These are phyloP conservation scores for Chlamydomonas incerta DNA, from an alignment of 139 green algal genomes.

Conservation along the genomic window DNA sequence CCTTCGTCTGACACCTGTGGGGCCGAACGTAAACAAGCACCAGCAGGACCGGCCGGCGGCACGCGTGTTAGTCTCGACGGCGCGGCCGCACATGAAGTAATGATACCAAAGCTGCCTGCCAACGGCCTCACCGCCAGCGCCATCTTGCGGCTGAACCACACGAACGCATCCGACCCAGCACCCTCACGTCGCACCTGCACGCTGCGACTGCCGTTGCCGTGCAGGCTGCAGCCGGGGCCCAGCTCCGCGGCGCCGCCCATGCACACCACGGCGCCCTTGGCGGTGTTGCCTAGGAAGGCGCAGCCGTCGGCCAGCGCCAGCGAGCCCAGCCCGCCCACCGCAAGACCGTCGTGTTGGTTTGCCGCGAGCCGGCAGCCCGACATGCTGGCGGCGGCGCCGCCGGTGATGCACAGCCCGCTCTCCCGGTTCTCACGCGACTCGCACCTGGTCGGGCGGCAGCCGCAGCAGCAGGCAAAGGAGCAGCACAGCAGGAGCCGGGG, in stretches of 20 bases:
- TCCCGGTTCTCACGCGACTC: conserved; percentile 32
- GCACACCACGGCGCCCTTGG: conserved; percentile 33
- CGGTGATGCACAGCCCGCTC: conserved; percentile 28
- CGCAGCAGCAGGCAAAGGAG: no score
- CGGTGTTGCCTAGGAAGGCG: conserved; percentile 12
- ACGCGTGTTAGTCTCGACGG: no score
- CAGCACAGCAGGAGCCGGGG: no score
- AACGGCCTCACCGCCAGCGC: background rate
- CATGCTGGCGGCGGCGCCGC: background rate
- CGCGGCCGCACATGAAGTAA: no score
- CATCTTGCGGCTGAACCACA: background rate
- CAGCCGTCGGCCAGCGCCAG: background rate
- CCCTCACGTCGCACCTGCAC: background rate
- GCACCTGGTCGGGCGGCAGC: background rate
- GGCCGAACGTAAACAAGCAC: no score
- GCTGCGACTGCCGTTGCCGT: conserved; percentile 30
- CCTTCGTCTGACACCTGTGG: conserved; percentile 22
- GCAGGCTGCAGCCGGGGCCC: background rate
- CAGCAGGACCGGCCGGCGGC: no score
- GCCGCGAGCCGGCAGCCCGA: background rate
- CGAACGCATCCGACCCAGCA: background rate
- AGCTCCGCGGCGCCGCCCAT: conserved; percentile 10
- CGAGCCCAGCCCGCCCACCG: background rate
- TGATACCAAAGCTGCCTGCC: no score
- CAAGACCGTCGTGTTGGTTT: conserved; percentile 36